Conservation (phyloP, 495 filamentous ascomycete species). For the Echria macrotheca region DNA sequence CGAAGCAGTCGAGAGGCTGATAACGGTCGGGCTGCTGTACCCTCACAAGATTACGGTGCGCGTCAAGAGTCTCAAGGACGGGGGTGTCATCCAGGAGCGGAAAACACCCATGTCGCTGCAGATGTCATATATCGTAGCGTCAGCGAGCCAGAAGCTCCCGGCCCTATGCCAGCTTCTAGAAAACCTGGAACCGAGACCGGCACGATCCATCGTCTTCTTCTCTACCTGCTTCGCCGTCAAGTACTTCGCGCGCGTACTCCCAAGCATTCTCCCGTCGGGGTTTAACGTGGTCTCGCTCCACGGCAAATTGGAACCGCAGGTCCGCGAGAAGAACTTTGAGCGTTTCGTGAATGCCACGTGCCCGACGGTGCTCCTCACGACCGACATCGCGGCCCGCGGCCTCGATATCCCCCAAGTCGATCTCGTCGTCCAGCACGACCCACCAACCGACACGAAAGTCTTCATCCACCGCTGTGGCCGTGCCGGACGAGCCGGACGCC, state of each 20-base stretch:
- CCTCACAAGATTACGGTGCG: conserved; percentile 91
- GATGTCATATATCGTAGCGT: conserved; percentile 77
- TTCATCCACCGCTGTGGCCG: conserved; percentile 95
- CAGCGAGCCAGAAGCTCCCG: conserved; percentile 70
- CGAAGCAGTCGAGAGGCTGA: conserved; percentile 84
- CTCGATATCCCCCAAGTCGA: conserved; percentile 95
- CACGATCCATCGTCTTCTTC: conserved; percentile 88
- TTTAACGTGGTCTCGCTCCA: conserved; percentile 76
- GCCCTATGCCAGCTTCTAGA: conserved; percentile 65
- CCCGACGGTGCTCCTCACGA: conserved; percentile 75
- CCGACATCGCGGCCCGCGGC: conserved; percentile 63
- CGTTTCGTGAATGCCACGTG: conserved; percentile 54
- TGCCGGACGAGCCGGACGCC: conserved; percentile 82
- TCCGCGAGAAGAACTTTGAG: conserved; percentile 42
- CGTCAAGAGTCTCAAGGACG: conserved; percentile 58
- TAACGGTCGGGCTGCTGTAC: conserved; percentile 87
- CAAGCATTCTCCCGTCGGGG: conserved; percentile 53
- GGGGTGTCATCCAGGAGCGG: conserved; percentile 71
- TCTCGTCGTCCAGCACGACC: conserved; percentile 87
- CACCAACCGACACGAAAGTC: conserved; percentile 85
- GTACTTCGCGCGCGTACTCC: conserved; percentile 76
- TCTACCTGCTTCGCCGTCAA: conserved; percentile 95
- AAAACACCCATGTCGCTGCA: conserved; percentile 83
- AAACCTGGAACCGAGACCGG: conserved; percentile 61
- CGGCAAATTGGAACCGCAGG: conserved; percentile 77